These are phyloP conservation scores for Avena atlantica DNA, from an alignment of 176 grass and related monocot genomes.

Conservation along the genomic window DNA sequence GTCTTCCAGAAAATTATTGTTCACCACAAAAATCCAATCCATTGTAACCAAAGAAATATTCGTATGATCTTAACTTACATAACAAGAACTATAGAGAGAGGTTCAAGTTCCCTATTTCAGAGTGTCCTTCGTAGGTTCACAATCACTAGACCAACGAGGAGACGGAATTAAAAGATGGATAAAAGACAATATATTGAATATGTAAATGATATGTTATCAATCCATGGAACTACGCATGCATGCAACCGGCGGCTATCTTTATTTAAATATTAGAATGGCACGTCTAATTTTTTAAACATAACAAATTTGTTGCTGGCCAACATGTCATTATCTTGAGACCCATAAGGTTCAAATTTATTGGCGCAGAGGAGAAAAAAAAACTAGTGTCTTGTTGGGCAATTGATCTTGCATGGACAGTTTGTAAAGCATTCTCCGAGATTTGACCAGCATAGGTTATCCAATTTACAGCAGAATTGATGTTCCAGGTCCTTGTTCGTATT, in stretches of 20 bases:
- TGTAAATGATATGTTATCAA: background rate
- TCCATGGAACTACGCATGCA: background rate
- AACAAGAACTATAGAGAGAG: too few species aligned
- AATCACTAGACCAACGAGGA: too few species aligned
- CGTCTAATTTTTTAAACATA: background rate
- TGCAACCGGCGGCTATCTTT: background rate
- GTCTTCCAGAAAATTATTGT: too few species aligned
- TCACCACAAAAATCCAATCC: too few species aligned
- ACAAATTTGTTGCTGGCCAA: background rate
- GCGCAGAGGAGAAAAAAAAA: background rate
- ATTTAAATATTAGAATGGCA: background rate
- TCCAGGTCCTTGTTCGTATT: background rate
- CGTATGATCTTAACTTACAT: too few species aligned
- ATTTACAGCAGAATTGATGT: background rate
- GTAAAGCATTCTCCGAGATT: background rate
- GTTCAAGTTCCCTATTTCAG: too few species aligned
- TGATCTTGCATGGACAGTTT: slow-evolving; percentile 25
- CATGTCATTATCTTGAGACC: background rate
- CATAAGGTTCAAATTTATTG: background rate
- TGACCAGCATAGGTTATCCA: background rate
- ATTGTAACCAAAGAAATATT: too few species aligned
- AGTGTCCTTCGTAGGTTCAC: too few species aligned
- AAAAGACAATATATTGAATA: too few species aligned
- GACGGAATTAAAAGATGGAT: too few species aligned
- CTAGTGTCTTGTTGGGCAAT: background rate